A percentile compares a stretch with the other conserved stretches of the same genome.
phyloP scores from a whole-genome alignment of 169 alveolate genomes.

The Plasmodium berghei region DNA sequence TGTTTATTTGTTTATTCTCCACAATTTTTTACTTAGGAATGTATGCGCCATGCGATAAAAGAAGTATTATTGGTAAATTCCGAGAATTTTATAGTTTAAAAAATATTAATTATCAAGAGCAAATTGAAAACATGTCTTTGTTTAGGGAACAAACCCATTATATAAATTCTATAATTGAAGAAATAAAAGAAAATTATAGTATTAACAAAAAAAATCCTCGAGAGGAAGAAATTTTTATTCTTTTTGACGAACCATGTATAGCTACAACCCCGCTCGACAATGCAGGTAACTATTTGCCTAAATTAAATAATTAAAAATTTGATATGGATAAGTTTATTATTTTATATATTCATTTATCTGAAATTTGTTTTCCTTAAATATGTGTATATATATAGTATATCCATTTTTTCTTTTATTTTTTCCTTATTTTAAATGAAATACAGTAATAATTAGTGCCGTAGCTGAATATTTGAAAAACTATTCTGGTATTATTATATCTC shows the following conservation, averaged over 20 bases:
- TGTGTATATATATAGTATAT: background rate
- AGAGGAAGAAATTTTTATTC: constrained; percentile 66
- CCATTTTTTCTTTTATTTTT: background rate
- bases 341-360: background rate
- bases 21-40: constrained; percentile 17
- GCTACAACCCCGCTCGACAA: constrained; percentile 76
- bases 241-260: constrained; percentile 73
- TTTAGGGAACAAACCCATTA: constrained; percentile 75
- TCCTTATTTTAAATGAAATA: background rate
- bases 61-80: constrained; percentile 53
- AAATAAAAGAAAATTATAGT: constrained; percentile 58
- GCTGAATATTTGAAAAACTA: constrained; percentile 62
- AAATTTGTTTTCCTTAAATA: background rate
- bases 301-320: too few relatives aligned
- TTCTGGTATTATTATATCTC: constrained; percentile 75
- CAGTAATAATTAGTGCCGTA: constrained; percentile 72
- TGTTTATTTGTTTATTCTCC: background rate
- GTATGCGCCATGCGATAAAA: constrained; percentile 73
- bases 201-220: constrained; percentile 9
- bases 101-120: constrained; percentile 75
- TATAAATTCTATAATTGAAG: constrained; percentile 68
- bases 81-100: constrained; percentile 74
- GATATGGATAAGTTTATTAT: background rate
- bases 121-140: constrained; percentile 74
- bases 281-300: constrained; percentile 25